Evolutionary conservation across 2,329 filamentous ascomycete genomes (phyloP), one percentile per base, ranked within the genome.

Genomic region (Pseudopyricularia javanii): DNA sequence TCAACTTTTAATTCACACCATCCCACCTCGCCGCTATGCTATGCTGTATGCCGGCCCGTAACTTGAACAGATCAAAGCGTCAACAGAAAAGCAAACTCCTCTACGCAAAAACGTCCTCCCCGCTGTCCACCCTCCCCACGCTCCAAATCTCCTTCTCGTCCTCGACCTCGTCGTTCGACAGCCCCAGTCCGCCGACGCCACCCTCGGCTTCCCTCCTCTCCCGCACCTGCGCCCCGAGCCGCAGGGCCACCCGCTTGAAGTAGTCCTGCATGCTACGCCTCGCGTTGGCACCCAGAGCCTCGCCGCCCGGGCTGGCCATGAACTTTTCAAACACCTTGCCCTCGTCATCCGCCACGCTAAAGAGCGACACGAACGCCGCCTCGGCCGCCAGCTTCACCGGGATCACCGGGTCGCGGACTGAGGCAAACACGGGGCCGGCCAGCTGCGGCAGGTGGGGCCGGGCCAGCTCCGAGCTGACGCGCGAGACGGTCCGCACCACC

Each of bases 71-170:
- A 20, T 4, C 11, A 11, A 43, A 12, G 11, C 17, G 4, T 43
- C 37, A 43, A 43, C 12, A 43, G 9, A 11, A 40, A 33, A 33
- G 8, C 34, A 37, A 6, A 43, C 17, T n/a, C 47, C 50, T 64
- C 55, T 70, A 71, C 47, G 68, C 66, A 63, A 77, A 76, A 7
- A 72, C 66, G 54, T 88, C 86, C 8, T 79, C 85, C 48, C 71
- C 73, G 12, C 91, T 71, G 65, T 97, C 91, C 50, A 95, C 83
- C 69, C 86, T 91, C 6, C 93, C 93, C 50, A 98, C 86, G 65
- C 88, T 93, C 91, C 90, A 95, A 57, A 98, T 83, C 73, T 98
- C 93, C 68, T 82, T 85, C 73, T 96, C 89, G 69, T 98, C 93
- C 64, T 98, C 93, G 32, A 82, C 73, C 71, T 98, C 93, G 67